phyloP scores from a whole-genome alignment of 768 basidiomycete species.

The Agaricus bisporus region DNA sequence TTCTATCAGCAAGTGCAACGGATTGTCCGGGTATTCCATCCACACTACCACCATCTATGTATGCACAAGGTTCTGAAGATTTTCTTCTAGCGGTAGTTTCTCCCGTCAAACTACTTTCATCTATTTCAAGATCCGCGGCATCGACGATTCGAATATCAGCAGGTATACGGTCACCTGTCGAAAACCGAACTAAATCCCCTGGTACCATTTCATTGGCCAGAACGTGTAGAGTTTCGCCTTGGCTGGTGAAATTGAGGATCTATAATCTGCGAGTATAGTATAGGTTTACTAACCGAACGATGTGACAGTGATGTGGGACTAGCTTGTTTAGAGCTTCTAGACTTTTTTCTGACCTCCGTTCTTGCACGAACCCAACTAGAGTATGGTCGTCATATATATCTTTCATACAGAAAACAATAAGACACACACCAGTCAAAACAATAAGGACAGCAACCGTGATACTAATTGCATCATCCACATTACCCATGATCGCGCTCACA shows the following conservation, averaged over 20 bases:
- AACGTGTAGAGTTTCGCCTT: slow-evolving; percentile 66
- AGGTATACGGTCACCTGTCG: slow-evolving; percentile 89
- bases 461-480: slow-evolving; percentile 89
- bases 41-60: slow-evolving; percentile 27
- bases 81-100: slow-evolving; percentile 84
- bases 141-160: slow-evolving; percentile 83
- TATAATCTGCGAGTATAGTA: slow-evolving; percentile 12
- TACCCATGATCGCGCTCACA: slow-evolving; percentile 91
- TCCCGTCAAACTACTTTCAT: slow-evolving; percentile 93
- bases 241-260: slow-evolving; percentile 30
- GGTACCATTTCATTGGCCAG: slow-evolving; percentile 97
- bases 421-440: slow-evolving; percentile 73
- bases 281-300: slow-evolving; percentile 47
- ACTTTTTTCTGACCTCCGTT: slow-evolving; percentile 90
- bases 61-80: slow-evolving; percentile 46
- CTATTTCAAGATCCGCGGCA: slow-evolving; percentile 86
- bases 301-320: slow-evolving; percentile 94
- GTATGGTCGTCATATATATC: neutral
- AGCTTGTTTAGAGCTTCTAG: slow-evolving; percentile 94
- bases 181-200: slow-evolving; percentile 85
- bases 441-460: slow-evolving; percentile 90
- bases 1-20: slow-evolving; percentile 73
- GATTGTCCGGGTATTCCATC: slow-evolving; percentile 29
- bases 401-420: neutral
- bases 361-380: slow-evolving; percentile 90